These are phyloP conservation scores for Pestalotiopsis fici DNA, from an alignment of 2,329 filamentous ascomycete species.

Conservation along the genomic window DNA sequence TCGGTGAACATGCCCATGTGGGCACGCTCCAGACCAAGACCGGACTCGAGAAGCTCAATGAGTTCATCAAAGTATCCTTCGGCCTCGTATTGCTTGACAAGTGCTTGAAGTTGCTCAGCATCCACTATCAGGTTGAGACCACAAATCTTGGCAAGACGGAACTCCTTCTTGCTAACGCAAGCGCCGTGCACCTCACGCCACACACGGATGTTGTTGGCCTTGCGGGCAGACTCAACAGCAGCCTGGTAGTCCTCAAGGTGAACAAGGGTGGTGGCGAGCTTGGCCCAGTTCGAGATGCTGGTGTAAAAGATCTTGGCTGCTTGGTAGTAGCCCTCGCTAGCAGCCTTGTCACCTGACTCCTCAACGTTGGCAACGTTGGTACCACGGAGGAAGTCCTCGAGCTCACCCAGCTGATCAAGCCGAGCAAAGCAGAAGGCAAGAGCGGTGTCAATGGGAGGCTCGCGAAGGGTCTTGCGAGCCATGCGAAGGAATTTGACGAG, in stretches of 20 bases:
- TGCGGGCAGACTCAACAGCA: constrained; percentile 94
- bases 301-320: constrained; percentile 98
- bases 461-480: constrained; percentile 94
- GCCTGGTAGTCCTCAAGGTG: constrained; percentile 96
- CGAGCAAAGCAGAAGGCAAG: constrained; percentile 93
- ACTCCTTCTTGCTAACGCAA: constrained; percentile 97
- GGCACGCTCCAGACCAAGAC: constrained; percentile 85
- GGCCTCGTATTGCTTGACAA: constrained; percentile 95
- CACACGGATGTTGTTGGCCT: constrained; percentile 98
- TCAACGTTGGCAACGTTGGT: constrained; percentile 96
- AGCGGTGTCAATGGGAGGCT: constrained; percentile 89
- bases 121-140: constrained; percentile 98
- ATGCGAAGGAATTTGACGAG: constrained; percentile 95
- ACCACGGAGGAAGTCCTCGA: constrained; percentile 92
- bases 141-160: constrained; percentile 97
- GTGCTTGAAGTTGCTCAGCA: constrained; percentile 88
- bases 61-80: constrained; percentile 99
- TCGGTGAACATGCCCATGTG: constrained; percentile 98
- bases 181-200: constrained; percentile 99
- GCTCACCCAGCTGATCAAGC: constrained; percentile 85
- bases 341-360: constrained; percentile 96
- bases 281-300: constrained; percentile 99
- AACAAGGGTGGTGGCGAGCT: constrained; percentile 96
- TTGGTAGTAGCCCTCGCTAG: constrained; percentile 89
- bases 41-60: constrained; percentile 90